Base-by-base conservation (phyloP, 768 basidiomycete genomes). In the Galerina sulciceps region DNA sequence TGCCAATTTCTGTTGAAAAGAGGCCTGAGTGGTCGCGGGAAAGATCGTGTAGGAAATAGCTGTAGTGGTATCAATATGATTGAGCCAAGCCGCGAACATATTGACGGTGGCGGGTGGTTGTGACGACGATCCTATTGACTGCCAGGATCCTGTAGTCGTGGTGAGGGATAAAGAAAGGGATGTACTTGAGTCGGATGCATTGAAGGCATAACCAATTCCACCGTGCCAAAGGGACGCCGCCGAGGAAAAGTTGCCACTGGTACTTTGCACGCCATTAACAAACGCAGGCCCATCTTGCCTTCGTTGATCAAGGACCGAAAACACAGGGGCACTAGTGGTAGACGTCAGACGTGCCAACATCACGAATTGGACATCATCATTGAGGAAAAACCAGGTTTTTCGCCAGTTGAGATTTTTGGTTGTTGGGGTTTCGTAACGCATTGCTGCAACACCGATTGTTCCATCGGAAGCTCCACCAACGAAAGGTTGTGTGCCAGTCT, bases 301-400 rank as follows among this genome's bases (percentile, higher is more conserved):
- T 57, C 80, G 79, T 68, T 90, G 87, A 66, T 91, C 88, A 15
- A 91, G 79, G 47, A 89, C 84, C 18, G 85, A 82, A 67, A 82
- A 78, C 4, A 88, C 76, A 8, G 83, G 76, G 3, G 79, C 77
- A 43, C 65, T 65, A 17, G 75, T 75, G 4, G 71, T 76, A 0
- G 81, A 81, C 14, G 75, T 67, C 38, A 88, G 67, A 60, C 75
- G 74, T 50, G 84, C 75, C 26, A 89, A 63, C 79, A 85, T 84
- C 61, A 89, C 84, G 61, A 84, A 79, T 63, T 88, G 85, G 10
- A 85, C 73, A 58, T 86, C 84, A 60, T 84, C 71, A 20, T 81
- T 77, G 43, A 89, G 73, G 79, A 88, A 89, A 75, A 90, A 88
- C 85, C 86, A 89, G 0, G 81, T 78, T 71, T 89, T 90, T 61